Evolutionary conservation across 2,329 filamentous ascomycete species (phyloP).

Genomic region (Colletotrichum neosansevieriae): DNA sequence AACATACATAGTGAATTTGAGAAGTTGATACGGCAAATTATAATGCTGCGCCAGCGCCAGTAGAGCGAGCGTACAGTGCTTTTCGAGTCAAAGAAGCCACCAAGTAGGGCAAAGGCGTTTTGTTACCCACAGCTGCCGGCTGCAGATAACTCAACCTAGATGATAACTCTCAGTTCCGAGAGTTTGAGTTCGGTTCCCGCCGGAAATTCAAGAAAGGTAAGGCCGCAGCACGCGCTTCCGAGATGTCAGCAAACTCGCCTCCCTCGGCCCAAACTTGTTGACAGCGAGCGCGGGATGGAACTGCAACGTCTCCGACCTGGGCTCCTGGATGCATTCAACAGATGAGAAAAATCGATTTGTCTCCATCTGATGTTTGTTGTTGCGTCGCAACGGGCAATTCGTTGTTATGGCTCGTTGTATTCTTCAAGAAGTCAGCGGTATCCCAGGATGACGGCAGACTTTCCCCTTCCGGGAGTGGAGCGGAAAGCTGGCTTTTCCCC

Average conservation of each 20-base stretch:
- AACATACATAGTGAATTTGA: slow-evolving; percentile 19
- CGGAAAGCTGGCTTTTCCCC: slow-evolving; percentile 25
- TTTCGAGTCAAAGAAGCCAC: background rate
- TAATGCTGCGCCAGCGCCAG: background rate
- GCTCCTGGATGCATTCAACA: slow-evolving; percentile 7
- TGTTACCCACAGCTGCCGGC: background rate
- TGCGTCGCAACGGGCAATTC: slow-evolving; percentile 19
- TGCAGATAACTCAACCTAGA: background rate
- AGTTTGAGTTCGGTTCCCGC: background rate
- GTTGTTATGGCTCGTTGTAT: slow-evolving; percentile 25
- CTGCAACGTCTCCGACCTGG: background rate
- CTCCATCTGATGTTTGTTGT: slow-evolving; percentile 19
- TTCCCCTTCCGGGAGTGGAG: slow-evolving; percentile 39
- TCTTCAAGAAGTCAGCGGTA: slow-evolving; percentile 36
- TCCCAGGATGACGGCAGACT: slow-evolving; percentile 39
- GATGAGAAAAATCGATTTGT: background rate
- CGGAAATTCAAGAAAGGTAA: background rate
- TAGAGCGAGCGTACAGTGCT: background rate
- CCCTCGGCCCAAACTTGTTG: background rate
- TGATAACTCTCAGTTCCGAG: background rate
- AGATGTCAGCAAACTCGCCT: slow-evolving; percentile 1
- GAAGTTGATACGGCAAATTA: background rate
- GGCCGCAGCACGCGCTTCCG: slow-evolving; percentile 4
- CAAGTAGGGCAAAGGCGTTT: background rate
- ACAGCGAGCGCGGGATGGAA: background rate